These are phyloP conservation scores for Triadica sebifera DNA, from an alignment of 345 rosid species.

Conservation along the genomic window DNA sequence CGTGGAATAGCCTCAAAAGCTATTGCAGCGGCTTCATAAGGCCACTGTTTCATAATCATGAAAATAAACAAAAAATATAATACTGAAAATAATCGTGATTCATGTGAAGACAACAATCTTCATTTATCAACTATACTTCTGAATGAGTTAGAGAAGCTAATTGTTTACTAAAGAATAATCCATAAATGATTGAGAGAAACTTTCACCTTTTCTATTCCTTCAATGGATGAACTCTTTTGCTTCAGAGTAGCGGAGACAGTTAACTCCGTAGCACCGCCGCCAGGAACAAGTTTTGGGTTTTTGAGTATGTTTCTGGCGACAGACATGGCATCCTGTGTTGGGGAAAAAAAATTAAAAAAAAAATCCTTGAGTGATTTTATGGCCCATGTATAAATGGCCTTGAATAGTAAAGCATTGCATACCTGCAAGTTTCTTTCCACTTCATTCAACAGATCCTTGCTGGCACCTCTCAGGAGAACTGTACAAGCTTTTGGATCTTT, in stretches of 20 bases:
- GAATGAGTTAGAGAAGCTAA: not conserved
- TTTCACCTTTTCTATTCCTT: conserved; percentile 86
- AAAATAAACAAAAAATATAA: not conserved
- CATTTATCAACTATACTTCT: not conserved
- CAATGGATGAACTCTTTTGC: conserved; percentile 86
- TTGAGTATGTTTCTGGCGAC: conserved; percentile 94
- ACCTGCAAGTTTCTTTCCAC: conserved; percentile 98
- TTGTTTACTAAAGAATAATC: not conserved
- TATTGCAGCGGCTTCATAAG: conserved; percentile 94
- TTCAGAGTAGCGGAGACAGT: conserved; percentile 90
- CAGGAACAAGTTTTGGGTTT: conserved; percentile 91
- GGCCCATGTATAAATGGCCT: not conserved
- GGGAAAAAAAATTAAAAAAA: not conserved
- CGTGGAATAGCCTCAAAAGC: conserved; percentile 97
- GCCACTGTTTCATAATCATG: conserved; percentile 61
- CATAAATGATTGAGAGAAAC: not conserved
- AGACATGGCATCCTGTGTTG: conserved; percentile 85
- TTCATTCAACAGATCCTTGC: conserved; percentile 95
- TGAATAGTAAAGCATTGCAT: not conserved
- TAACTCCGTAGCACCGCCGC: conserved; percentile 93
- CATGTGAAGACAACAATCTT: not conserved
- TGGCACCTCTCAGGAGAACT: conserved; percentile 90
- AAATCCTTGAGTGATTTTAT: not conserved
- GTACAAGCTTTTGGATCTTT: conserved; percentile 95
- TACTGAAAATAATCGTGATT: not conserved